Evolutionary conservation across 2,329 filamentous ascomycete genomes (phyloP), one percentile per base, ranked within the genome.

Genomic region (Microthyrium microscopicum): DNA sequence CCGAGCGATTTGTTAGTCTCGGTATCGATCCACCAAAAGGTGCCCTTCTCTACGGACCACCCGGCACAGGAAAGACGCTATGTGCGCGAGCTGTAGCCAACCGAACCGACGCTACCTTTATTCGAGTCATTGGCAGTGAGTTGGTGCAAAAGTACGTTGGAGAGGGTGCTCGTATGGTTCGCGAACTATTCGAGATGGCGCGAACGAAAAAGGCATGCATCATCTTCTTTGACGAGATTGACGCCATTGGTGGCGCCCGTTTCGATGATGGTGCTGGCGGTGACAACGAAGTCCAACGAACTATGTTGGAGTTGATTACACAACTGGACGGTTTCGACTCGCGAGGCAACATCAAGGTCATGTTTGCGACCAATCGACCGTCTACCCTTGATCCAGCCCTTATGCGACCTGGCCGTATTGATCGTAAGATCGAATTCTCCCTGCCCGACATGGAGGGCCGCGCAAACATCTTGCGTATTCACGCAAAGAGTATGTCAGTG

Each of bases 141-240:
- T 63, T 98, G 49, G 89, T 98, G 6, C 89, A 98, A 60, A 98
- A 98, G 62, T 98, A 98, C 53, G 89, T 98, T 13, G 89, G 89
- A 53, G 89, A 98, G 57, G 89, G 89, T 53, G 89, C 91, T 4
- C 74, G 91, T 48, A 98, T 98, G 89, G 89, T 98, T 15, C 77
- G 89, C 48, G 89, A 98, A 62, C 71, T 98, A 3, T 98, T 98
- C 56, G 89, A 98, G 62, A 98, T 98, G 89, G 89, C 89, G 7
- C 76, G 89, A 46, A 95, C 89, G 37, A 98, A 98, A 71, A 98
- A 98, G 62, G 89, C 89, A 1, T 98, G 89, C 59, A 98, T 98
- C 53, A 98, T 98, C 61, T 98, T 98, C 74, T 92, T 93, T 51
- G 89, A 98, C 55, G 89, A 98, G 62, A 89, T 95, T 41, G 87